Conservation (phyloP, 164 flowering plant genomes). For the Paratinospora sagittata region DNA sequence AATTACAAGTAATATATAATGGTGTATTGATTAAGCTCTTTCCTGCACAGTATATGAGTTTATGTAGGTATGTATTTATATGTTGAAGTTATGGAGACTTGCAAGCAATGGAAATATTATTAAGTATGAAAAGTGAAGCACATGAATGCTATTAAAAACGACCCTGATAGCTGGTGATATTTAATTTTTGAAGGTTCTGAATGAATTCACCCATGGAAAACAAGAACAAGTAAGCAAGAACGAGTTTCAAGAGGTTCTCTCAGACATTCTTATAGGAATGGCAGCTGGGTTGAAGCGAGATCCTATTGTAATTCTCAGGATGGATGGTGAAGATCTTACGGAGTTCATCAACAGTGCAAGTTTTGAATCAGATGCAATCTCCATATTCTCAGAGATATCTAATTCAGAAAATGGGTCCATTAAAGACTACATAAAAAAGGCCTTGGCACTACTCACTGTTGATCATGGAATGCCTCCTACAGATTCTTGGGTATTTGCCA, state of each 20-base stretch:
- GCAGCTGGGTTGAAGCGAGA: constrained; percentile 89
- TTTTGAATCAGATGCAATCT: constrained; percentile 53
- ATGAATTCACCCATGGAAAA: constrained; percentile 75
- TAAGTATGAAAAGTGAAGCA: too few relatives aligned
- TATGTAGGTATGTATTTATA: too few relatives aligned
- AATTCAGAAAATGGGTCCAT: constrained; percentile 31
- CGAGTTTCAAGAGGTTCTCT: constrained; percentile 69
- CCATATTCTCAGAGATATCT: constrained; percentile 48
- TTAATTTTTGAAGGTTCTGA: constrained; percentile 54
- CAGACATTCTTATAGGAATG: constrained; percentile 80
- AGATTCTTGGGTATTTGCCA: constrained; percentile 69
- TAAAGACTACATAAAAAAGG: constrained; percentile 41
- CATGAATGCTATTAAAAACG: not conserved
- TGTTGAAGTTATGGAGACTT: too few relatives aligned
- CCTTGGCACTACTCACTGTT: constrained; percentile 58
- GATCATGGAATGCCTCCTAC: constrained; percentile 96
- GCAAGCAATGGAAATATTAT: not conserved
- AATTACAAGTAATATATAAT: too few relatives aligned
- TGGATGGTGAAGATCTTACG: constrained; percentile 82
- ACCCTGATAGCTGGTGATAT: not conserved
- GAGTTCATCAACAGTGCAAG: constrained; percentile 59
- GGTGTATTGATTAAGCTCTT: too few relatives aligned
- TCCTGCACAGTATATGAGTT: too few relatives aligned
- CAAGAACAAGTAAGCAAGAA: constrained; percentile 65
- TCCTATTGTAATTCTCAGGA: constrained; percentile 86